These are phyloP conservation scores for Plectosphaerella sp. DNA, from an alignment of 2,329 filamentous ascomycete species.

Conservation along the genomic window DNA sequence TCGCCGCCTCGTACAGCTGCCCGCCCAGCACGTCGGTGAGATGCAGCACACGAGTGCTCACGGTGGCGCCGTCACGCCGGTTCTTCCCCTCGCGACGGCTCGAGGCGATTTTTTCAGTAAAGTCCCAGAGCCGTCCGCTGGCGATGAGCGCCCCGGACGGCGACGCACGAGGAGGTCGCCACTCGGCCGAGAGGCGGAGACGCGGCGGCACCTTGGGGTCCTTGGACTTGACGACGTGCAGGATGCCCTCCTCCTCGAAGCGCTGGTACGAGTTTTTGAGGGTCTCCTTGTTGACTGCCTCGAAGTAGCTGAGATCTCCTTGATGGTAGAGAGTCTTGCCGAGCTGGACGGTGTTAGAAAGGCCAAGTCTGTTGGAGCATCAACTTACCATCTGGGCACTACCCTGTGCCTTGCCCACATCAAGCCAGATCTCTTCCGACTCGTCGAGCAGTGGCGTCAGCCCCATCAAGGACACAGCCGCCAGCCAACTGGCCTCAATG, in stretches of 20 bases:
- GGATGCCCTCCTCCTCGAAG: constrained; percentile 87
- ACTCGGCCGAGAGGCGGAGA: constrained; percentile 68
- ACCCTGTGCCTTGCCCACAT: constrained; percentile 71
- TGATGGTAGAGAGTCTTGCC: constrained; percentile 98
- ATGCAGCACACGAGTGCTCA: constrained; percentile 73
- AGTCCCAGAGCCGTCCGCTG: constrained; percentile 80
- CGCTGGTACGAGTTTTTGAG: constrained; percentile 87
- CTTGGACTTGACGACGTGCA: constrained; percentile 67
- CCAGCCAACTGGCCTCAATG: constrained; percentile 90
- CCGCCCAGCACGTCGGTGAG: constrained; percentile 72
- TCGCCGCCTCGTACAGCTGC: constrained; percentile 60
- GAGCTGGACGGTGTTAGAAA: constrained; percentile 46
- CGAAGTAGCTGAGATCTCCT: constrained; percentile 94
- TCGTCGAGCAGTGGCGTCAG: constrained; percentile 65
- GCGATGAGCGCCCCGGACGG: constrained; percentile 58
- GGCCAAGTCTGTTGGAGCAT: background rate
- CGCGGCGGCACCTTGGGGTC: constrained; percentile 57
- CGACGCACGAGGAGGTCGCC: constrained; percentile 65
- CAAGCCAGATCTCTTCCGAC: constrained; percentile 71
- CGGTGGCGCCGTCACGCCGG: constrained; percentile 84
- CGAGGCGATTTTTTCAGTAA: constrained; percentile 81
- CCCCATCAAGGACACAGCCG: constrained; percentile 81
- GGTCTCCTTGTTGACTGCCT: constrained; percentile 97
- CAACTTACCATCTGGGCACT: constrained; percentile 69
- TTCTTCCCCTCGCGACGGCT: constrained; percentile 92